Base-by-base conservation (phyloP, 768 basidiomycete species). In the Rhodotorula paludigena region DNA sequence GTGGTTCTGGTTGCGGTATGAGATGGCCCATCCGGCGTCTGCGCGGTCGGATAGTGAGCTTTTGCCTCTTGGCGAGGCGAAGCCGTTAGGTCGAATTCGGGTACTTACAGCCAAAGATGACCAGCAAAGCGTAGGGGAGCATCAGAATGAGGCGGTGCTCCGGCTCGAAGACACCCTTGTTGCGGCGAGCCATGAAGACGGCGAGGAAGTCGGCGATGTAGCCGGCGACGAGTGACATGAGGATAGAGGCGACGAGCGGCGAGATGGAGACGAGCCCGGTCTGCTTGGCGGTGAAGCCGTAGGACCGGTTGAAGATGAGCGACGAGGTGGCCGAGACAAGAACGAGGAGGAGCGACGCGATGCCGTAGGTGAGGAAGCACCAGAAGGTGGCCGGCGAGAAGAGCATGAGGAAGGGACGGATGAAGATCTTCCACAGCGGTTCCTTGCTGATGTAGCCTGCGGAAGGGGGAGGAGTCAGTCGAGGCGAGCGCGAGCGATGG, bases 81-180 rank as follows among this genome's bases (percentile, higher is more conserved):
- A 23, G 11, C 16, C 8, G 16, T 7, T 18, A 45, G 44, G 7
- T 45, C 11, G 44, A 45, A 23, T 9, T 21, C 52, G 21, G 14
- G 44, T n/a, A 47, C 45, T 14, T 28, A 47, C 45, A 57, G 33
- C 56, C 56, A 21, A 92, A 84, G 10, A 90, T 90, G 8, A 89
- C 90, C 74, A 90, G 80, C 49, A 92, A 83, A 23, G 89, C 90
- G 78, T 92, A 92, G 75, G 91, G 92, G 60, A 69, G 63, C 51
- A 62, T 56, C 36, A 66, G 65, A 33, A 61, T 25, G 18, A 57
- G 56, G 16, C 59, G 59, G 23, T 49, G n/a, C 51, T 60, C 59
- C 5, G 59, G 59, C 59, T 60, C 59, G 35, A 60, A 60, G 36
- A 60, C 48, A 28, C 59, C 59, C 11, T 49, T 49, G 41, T 60